phyloP scores from a whole-genome alignment of 2,329 filamentous ascomycete species.

The Pseudocercospora pini-densiflorae region DNA sequence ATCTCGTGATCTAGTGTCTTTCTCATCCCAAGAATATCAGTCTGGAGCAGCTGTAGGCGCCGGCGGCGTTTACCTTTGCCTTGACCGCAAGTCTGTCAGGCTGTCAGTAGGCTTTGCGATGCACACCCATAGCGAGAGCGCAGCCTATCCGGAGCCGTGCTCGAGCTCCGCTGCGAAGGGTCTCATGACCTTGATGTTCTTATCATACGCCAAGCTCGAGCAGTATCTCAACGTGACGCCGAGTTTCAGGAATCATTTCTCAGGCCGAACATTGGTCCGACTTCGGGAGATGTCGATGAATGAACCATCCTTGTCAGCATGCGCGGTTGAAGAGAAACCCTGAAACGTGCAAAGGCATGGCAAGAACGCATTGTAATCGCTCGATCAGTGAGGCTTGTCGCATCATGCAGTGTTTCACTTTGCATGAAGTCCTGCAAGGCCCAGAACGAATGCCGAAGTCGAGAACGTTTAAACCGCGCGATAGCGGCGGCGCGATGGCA shows the following conservation, averaged over 20 bases:
- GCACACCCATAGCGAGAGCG: not conserved
- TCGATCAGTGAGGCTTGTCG: slow-evolving; percentile 1
- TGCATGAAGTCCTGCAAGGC: slow-evolving; percentile 12
- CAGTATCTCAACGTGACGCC: slow-evolving; percentile 1
- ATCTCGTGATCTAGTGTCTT: not conserved
- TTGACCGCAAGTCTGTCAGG: not conserved
- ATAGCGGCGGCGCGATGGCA: not conserved
- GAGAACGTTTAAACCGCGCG: not conserved
- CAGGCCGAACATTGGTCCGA: not conserved
- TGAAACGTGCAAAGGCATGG: not conserved
- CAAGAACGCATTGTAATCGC: slow-evolving; percentile 14
- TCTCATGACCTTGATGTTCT: slow-evolving; percentile 1
- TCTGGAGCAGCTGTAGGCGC: not conserved
- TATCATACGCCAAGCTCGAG: not conserved
- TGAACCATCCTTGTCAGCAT: not conserved
- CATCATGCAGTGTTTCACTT: slow-evolving; percentile 12
- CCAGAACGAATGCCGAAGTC: slow-evolving; percentile 5
- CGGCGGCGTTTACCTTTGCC: not conserved
- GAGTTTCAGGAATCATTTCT: slow-evolving; percentile 1
- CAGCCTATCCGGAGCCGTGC: not conserved
- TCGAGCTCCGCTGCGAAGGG: not conserved
- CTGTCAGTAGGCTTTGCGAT: slow-evolving; percentile 2
- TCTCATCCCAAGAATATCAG: not conserved
- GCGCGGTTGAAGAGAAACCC: slow-evolving; percentile 4
- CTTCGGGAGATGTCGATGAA: not conserved